Evolutionary conservation across 345 rosid genomes (phyloP).

Genomic region (Isatis tinctoria): DNA sequence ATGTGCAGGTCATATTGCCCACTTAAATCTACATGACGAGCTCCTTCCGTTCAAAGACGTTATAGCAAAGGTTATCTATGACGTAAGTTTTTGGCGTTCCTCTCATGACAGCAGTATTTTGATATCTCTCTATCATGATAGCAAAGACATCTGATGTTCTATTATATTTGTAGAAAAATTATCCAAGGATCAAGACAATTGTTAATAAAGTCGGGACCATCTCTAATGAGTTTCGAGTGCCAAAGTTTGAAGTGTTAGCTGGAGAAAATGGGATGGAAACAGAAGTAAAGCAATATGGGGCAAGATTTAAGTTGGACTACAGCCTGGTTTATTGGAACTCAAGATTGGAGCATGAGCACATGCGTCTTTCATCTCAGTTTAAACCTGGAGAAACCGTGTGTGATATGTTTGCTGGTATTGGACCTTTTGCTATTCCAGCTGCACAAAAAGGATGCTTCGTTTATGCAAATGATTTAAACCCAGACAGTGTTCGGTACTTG

Average conservation of each 20-base stretch:
- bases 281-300: slow-evolving; percentile 91
- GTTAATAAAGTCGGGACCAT: slow-evolving; percentile 85
- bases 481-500: slow-evolving; percentile 71
- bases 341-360: slow-evolving; percentile 92
- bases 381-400: slow-evolving; percentile 77
- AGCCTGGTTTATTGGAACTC: slow-evolving; percentile 93
- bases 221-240: slow-evolving; percentile 88
- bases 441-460: slow-evolving; percentile 88
- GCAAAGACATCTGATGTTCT: slow-evolving; percentile 8
- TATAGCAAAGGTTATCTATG: slow-evolving; percentile 87
- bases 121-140: neutral
- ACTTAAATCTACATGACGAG: slow-evolving; percentile 84
- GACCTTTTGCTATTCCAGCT: slow-evolving; percentile 95
- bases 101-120: neutral
- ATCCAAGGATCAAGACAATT: slow-evolving; percentile 76
- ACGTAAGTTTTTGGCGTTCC: slow-evolving; percentile 49
- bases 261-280: slow-evolving; percentile 81
- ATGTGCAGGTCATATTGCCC: slow-evolving; percentile 91
- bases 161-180: slow-evolving; percentile 62
- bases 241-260: slow-evolving; percentile 85
- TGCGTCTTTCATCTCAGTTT: slow-evolving; percentile 68
- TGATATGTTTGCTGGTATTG: slow-evolving; percentile 97
- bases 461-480: slow-evolving; percentile 87
- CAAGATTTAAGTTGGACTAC: slow-evolving; percentile 85
- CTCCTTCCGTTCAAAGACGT: slow-evolving; percentile 77